These are phyloP conservation scores for Hypoxylon rickii DNA, from an alignment of 495 filamentous ascomycete genomes.

Conservation along the genomic window DNA sequence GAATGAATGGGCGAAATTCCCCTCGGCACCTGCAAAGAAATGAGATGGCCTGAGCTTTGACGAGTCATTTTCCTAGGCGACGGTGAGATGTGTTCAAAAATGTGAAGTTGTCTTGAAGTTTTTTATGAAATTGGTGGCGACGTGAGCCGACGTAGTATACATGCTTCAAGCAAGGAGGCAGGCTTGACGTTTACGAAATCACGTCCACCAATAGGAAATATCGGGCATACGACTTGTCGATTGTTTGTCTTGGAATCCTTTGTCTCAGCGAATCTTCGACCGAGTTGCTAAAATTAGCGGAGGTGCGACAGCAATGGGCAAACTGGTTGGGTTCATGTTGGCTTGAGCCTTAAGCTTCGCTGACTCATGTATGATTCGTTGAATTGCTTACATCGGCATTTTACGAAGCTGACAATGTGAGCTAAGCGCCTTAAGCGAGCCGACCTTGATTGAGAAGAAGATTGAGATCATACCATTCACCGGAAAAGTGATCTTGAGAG, in stretches of 20 bases:
- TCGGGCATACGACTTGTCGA: background rate
- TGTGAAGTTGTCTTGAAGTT: too few relatives aligned
- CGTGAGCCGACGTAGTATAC: background rate
- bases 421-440: background rate
- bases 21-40: too few relatives aligned
- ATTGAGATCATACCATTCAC: too few relatives aligned
- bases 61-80: too few relatives aligned
- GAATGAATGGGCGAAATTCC: too few relatives aligned
- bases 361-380: background rate
- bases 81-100: too few relatives aligned
- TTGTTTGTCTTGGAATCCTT: constrained; percentile 15
- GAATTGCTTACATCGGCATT: background rate
- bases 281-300: background rate
- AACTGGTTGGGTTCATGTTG: background rate
- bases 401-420: too few relatives aligned
- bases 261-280: constrained; percentile 5
- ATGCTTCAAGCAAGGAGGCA: background rate
- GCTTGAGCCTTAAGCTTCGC: background rate
- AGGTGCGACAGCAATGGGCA: background rate
- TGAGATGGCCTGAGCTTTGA: too few relatives aligned
- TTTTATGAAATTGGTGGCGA: too few relatives aligned
- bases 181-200: constrained; percentile 1
- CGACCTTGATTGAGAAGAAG: too few relatives aligned
- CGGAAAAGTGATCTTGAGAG: too few relatives aligned
- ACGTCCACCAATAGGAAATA: constrained; percentile 3